These are phyloP conservation scores for Linnemannia hyalina DNA, from an alignment of 192 early-diverging fungal genomes.

Conservation along the genomic window DNA sequence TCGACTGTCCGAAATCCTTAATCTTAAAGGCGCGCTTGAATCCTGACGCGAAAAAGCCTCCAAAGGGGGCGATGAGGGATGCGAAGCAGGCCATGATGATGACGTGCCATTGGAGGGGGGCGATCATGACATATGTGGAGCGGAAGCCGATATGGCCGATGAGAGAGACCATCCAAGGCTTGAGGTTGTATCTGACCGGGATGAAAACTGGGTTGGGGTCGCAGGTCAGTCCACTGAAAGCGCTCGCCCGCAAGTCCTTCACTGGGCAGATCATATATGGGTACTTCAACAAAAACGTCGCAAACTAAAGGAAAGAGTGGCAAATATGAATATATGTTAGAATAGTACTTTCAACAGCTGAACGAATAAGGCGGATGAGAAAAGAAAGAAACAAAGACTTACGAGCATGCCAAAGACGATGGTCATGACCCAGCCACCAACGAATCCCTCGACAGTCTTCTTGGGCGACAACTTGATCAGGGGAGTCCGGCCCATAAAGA, in stretches of 20 bases:
- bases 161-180: constrained; percentile 55
- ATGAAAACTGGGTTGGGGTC: constrained; percentile 70
- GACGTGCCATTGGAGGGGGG: constrained; percentile 90
- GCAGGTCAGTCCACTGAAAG: constrained; percentile 64
- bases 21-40: constrained; percentile 98
- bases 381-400: constrained; percentile 27
- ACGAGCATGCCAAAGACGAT: constrained; percentile 88
- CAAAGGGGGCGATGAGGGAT: constrained; percentile 96
- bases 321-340: background rate
- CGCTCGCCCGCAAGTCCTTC: constrained; percentile 62
- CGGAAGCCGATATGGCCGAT: constrained; percentile 47
- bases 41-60: constrained; percentile 97
- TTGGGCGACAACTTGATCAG: constrained; percentile 95
- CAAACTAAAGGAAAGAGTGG: constrained; percentile 32
- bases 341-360: background rate
- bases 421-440: constrained; percentile 89
- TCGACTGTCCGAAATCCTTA: constrained; percentile 96
- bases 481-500: constrained; percentile 93
- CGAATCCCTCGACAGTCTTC: constrained; percentile 98
- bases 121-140: constrained; percentile 69
- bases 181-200: constrained; percentile 52
- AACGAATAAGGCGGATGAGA: background rate
- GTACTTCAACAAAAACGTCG: constrained; percentile 64
- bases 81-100: constrained; percentile 92
- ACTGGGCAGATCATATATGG: constrained; percentile 75